Evolutionary conservation across 305 asterid species (phyloP).

Genomic region (Stenogyne calaminthoides): DNA sequence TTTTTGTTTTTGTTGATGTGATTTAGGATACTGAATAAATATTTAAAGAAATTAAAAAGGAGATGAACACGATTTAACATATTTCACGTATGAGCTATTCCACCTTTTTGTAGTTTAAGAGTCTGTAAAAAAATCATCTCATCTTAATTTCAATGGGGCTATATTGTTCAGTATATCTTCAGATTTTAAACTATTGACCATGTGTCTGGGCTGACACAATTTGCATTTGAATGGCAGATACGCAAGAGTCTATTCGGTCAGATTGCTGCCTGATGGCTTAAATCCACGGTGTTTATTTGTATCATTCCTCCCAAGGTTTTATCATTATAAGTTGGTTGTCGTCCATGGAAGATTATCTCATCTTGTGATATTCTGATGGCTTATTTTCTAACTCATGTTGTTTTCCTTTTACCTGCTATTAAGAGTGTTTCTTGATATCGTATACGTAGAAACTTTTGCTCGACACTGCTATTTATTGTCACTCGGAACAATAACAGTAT

Average conservation of each 20-base stretch:
- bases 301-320: slow-evolving; percentile 12
- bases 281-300: slow-evolving; percentile 16
- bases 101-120: neutral
- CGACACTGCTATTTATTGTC: slow-evolving; percentile 6
- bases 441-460: neutral
- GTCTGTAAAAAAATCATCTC: neutral
- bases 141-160: neutral
- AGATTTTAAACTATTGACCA: neutral
- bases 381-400: slow-evolving; percentile 1
- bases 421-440: slow-evolving; percentile 9
- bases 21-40: too few species aligned
- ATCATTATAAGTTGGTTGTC: slow-evolving; percentile 25
- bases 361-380: slow-evolving; percentile 16
- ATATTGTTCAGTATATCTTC: neutral
- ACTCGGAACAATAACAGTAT: neutral
- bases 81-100: neutral
- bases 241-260: slow-evolving; percentile 64
- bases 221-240: slow-evolving; percentile 51
- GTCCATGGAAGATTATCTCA: slow-evolving; percentile 15
- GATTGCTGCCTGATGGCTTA: slow-evolving; percentile 39
- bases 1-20: too few species aligned
- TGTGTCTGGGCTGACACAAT: slow-evolving; percentile 11
- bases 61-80: too few species aligned
- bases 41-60: too few species aligned
- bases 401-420: neutral